Conservation (phyloP, 2,329 filamentous ascomycete species). For the Cladosporium cucumerinum region DNA sequence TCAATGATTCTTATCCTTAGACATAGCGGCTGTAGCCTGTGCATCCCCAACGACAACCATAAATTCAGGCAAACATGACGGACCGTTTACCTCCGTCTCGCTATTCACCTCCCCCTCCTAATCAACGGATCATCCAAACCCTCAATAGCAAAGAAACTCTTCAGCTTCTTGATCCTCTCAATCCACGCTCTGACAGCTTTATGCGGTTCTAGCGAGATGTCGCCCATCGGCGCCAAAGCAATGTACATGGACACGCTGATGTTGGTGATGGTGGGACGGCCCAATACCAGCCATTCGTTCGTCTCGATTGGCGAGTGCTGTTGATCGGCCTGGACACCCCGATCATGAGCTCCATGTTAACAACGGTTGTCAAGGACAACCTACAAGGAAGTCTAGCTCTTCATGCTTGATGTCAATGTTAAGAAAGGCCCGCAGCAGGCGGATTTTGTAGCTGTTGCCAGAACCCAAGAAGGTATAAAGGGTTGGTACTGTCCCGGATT, state of each 20-base stretch:
- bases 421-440: constrained; percentile 16
- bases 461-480: constrained; percentile 4
- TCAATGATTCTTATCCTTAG: too few relatives aligned
- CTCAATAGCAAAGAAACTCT: constrained; percentile 19
- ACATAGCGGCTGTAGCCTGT: too few relatives aligned
- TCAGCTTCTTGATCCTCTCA: constrained; percentile 11
- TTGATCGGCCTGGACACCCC: constrained; percentile 6
- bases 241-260: constrained; percentile 25
- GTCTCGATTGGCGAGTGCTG: constrained; percentile 18
- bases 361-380: neutral
- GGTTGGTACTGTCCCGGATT: neutral
- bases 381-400: constrained; percentile 10
- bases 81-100: too few relatives aligned
- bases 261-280: constrained; percentile 21
- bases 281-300: neutral
- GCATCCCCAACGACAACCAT: too few relatives aligned
- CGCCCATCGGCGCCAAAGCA: constrained; percentile 23
- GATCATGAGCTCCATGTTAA: neutral
- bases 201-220: constrained; percentile 21
- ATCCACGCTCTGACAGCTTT: constrained; percentile 17
- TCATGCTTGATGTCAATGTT: constrained; percentile 17
- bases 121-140: constrained; percentile 9
- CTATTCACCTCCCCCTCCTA: neutral
- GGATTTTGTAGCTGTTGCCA: constrained; percentile 21
- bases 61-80: too few relatives aligned